Conservation (phyloP, 768 basidiomycete species). For the Suillus subaureus region DNA sequence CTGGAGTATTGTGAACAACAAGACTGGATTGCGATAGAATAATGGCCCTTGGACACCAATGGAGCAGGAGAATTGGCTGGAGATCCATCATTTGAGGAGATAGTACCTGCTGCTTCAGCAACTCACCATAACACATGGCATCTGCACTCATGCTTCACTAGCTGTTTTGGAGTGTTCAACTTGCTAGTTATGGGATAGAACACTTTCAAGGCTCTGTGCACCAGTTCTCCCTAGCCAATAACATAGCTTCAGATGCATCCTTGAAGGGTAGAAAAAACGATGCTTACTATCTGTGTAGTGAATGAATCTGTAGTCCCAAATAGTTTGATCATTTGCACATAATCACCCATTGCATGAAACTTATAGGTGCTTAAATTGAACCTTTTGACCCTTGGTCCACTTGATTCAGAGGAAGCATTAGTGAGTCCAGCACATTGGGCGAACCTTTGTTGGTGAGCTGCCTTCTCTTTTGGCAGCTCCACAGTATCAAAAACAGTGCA, state of each 20-base stretch:
- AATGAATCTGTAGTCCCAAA: conserved; percentile 40
- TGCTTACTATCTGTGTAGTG: conserved; percentile 27
- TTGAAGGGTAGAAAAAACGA: too few species aligned
- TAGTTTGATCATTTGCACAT: conserved; percentile 1
- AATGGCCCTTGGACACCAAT: not conserved
- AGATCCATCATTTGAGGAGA: too few species aligned
- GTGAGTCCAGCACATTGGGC: not conserved
- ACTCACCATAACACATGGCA: too few species aligned
- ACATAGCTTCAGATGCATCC: too few species aligned
- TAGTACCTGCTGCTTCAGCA: too few species aligned
- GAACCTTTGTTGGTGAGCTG: conserved; percentile 17
- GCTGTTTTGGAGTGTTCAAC: too few species aligned
- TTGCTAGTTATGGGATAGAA: not conserved
- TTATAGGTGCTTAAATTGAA: conserved; percentile 19
- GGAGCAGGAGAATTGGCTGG: too few species aligned
- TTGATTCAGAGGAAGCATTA: not conserved
- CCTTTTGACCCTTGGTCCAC: conserved; percentile 4
- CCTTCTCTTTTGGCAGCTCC: conserved; percentile 34
- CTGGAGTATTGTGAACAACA: too few species aligned
- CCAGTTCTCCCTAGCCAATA: not conserved
- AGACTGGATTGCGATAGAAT: too few species aligned
- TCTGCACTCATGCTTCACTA: too few species aligned
- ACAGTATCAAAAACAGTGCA: conserved; percentile 25
- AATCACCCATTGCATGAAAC: conserved; percentile 18
- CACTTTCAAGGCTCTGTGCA: not conserved